Percentiles rank a stretch among this genome's conserved stretches.
These are phyloP conservation scores for Rhodotorula glutinis DNA, from an alignment of 1,284 basidiomycete species.

Conservation along the genomic window DNA sequence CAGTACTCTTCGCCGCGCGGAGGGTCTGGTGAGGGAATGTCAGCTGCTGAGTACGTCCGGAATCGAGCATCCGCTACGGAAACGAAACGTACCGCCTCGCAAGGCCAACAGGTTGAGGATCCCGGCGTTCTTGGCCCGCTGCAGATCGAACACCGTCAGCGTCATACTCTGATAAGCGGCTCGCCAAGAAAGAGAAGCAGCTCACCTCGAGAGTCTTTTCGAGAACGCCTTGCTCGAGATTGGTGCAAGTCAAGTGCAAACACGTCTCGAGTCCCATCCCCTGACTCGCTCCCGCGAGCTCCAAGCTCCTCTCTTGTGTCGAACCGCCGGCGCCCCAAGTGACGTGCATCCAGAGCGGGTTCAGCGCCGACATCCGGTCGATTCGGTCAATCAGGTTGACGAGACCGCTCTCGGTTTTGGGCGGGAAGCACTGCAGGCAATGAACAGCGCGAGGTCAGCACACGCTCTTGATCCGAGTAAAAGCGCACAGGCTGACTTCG, in stretches of 20 bases:
- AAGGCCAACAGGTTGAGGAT: slow-evolving; percentile 94
- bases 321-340: slow-evolving; percentile 54
- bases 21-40: slow-evolving; percentile 58
- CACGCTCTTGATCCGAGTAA: neutral
- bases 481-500: slow-evolving; percentile 28
- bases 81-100: slow-evolving; percentile 58
- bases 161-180: neutral
- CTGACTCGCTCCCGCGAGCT: slow-evolving; percentile 55
- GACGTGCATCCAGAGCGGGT: slow-evolving; percentile 31
- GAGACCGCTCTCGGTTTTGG: slow-evolving; percentile 61
- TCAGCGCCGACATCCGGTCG: slow-evolving; percentile 73
- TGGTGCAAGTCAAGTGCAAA: slow-evolving; percentile 40
- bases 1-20: slow-evolving; percentile 82
- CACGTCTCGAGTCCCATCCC: slow-evolving; percentile 41
- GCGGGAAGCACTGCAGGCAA: slow-evolving; percentile 40
- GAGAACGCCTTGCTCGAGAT: slow-evolving; percentile 38
- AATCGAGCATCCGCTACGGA: too few relatives aligned
- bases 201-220: slow-evolving; percentile 40
- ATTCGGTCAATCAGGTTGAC: slow-evolving; percentile 95
- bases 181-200: neutral
- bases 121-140: slow-evolving; percentile 88
- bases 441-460: neutral
- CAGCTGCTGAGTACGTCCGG: too few relatives aligned
- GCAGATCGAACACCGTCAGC: slow-evolving; percentile 5
- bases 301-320: slow-evolving; percentile 81